phyloP scores from a whole-genome alignment of 2,329 filamentous ascomycete species.

The Plenodomus lindquistii region DNA sequence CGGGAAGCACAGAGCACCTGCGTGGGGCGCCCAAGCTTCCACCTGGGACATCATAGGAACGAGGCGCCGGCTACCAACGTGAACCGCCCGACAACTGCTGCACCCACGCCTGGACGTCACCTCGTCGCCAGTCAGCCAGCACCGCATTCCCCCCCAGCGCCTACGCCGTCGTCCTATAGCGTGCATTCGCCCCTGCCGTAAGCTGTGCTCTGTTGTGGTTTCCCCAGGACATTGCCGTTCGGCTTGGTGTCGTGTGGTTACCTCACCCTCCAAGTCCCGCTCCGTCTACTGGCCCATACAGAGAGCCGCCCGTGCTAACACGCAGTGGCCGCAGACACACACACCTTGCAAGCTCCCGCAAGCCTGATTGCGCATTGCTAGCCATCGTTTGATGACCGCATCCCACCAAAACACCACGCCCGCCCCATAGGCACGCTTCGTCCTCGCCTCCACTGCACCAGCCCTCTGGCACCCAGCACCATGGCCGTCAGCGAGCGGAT shows the following conservation, averaged over 20 bases:
- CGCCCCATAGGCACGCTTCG: conserved; percentile 17
- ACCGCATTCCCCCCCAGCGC: too few relatives aligned
- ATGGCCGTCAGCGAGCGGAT: conserved; percentile 48
- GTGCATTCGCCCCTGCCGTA: conserved; percentile 3
- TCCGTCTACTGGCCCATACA: conserved; percentile 7
- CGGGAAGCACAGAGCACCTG: not conserved
- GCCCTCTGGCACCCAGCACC: conserved; percentile 12
- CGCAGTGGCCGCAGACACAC: conserved; percentile 6
- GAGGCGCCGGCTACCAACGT: conserved; percentile 37
- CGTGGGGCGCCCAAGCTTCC: conserved; percentile 22
- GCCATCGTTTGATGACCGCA: conserved; percentile 31
- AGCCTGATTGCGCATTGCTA: conserved; percentile 15
- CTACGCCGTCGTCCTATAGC: too few relatives aligned
- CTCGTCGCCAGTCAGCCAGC: conserved; percentile 2
- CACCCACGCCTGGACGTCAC: conserved; percentile 6
- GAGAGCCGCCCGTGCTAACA: conserved; percentile 20
- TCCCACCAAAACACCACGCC: conserved; percentile 11
- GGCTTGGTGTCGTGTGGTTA: conserved; percentile 8
- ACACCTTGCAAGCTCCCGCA: conserved; percentile 2
- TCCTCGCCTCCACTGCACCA: conserved; percentile 9
- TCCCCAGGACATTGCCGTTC: too few relatives aligned
- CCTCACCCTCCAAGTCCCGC: conserved; percentile 7
- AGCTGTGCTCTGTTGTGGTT: conserved; percentile 6
- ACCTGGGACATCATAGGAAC: conserved; percentile 20
- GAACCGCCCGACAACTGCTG: conserved; percentile 16